phyloP scores from a whole-genome alignment of 73 alveolate species.

The Blepharisma stoltei region DNA sequence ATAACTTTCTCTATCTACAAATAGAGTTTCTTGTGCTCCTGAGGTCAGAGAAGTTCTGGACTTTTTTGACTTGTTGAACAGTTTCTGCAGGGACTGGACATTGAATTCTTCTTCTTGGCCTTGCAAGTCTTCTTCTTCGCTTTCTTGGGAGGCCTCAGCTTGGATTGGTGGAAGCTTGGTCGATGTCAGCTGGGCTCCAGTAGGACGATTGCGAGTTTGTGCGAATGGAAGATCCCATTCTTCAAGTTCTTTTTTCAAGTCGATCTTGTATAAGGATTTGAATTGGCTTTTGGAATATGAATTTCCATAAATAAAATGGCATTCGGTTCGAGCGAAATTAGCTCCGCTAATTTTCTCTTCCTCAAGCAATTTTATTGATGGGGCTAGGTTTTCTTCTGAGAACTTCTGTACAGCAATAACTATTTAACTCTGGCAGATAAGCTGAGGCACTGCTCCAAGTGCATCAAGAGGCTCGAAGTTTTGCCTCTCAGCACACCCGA shows the following conservation, averaged over 20 bases:
- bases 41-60: constrained; percentile 1
- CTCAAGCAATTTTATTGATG: too few species aligned
- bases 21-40: constrained; percentile 25
- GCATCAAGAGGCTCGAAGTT: too few species aligned
- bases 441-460: too few species aligned
- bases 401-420: too few species aligned
- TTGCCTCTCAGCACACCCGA: too few species aligned
- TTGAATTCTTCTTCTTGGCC: not conserved
- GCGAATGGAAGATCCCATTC: constrained; percentile 33
- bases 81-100: constrained; percentile 1
- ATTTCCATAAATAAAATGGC: too few species aligned
- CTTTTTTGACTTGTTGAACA: constrained; percentile 17
- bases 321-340: too few species aligned
- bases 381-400: too few species aligned
- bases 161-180: constrained; percentile 25
- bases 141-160: not conserved
- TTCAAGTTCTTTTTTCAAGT: constrained; percentile 25
- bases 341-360: too few species aligned
- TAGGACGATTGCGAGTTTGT: not conserved
- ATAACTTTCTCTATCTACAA: constrained; percentile 20
- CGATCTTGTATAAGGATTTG: constrained; percentile 23
- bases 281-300: constrained; percentile 17
- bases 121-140: constrained; percentile 13
- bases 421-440: too few species aligned
- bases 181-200: not conserved